phyloP scores from a whole-genome alignment of 2,329 filamentous ascomycete genomes.

The Fusarium drepaniforme region DNA sequence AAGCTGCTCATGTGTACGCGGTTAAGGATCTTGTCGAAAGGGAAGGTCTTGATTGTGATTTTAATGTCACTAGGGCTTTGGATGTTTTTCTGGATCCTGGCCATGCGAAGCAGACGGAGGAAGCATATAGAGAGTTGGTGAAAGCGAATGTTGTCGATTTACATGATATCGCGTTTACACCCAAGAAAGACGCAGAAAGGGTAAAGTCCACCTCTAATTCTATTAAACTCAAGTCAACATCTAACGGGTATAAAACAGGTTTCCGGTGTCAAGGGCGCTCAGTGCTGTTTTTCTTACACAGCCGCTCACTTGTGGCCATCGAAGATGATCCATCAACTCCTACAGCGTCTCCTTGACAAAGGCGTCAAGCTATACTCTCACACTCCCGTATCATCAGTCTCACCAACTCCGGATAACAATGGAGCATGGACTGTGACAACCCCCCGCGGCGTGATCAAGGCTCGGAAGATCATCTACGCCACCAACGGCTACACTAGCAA shows the following conservation, averaged over 20 bases:
- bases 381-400: not conserved
- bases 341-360: not conserved
- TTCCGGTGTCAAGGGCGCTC: not conserved
- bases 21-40: constrained; percentile 51
- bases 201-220: not conserved
- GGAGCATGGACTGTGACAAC: not conserved
- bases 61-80: constrained; percentile 47
- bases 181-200: constrained; percentile 16
- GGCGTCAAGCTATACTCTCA: not conserved
- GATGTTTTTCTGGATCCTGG: constrained; percentile 52
- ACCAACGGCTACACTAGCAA: constrained; percentile 77
- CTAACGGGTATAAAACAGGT: constrained; percentile 1
- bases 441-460: constrained; percentile 58
- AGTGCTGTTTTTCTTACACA: not conserved
- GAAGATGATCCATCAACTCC: not conserved
- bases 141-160: not conserved
- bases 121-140: constrained; percentile 8
- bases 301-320: not conserved
- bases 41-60: constrained; percentile 37
- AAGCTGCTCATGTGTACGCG: constrained; percentile 31
- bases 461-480: constrained; percentile 70
- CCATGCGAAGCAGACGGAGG: constrained; percentile 29
- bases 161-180: constrained; percentile 12
- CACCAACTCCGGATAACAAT: not conserved
- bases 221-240: not conserved